Evolutionary conservation across 2,329 filamentous ascomycete genomes (phyloP).

Genomic region (Bipolaris zeicola): DNA sequence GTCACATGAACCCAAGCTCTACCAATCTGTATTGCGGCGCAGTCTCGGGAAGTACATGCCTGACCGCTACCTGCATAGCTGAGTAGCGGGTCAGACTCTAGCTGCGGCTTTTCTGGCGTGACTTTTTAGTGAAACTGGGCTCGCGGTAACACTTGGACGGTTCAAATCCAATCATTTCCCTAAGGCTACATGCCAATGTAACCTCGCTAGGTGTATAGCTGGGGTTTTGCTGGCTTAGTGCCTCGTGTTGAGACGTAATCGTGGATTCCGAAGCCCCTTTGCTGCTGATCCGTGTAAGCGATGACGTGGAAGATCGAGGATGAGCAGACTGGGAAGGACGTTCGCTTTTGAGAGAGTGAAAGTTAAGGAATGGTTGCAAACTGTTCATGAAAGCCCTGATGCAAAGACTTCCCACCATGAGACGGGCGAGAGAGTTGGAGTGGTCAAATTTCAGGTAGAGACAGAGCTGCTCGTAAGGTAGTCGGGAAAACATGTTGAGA

Average conservation of each 20-base stretch:
- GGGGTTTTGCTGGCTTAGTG: background rate
- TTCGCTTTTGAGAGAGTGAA: slow-evolving; percentile 1
- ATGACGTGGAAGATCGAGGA: slow-evolving; percentile 16
- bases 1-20: background rate
- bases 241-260: slow-evolving; percentile 16
- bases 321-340: background rate
- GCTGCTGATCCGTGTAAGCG: slow-evolving; percentile 9
- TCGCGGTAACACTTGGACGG: background rate
- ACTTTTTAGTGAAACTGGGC: slow-evolving; percentile 13
- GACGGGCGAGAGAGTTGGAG: background rate
- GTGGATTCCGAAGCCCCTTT: slow-evolving; percentile 11
- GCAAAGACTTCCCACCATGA: background rate
- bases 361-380: slow-evolving; percentile 1
- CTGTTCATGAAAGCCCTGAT: background rate
- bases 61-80: slow-evolving; percentile 6
- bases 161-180: background rate
- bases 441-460: slow-evolving; percentile 1
- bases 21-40: no score
- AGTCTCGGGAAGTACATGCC: background rate
- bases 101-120: slow-evolving; percentile 10
- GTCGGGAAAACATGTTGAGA: background rate
- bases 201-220: slow-evolving; percentile 3
- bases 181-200: background rate
- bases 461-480: background rate
- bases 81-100: slow-evolving; percentile 8